These are phyloP conservation scores for Penicillium freii DNA, from an alignment of 2,329 filamentous ascomycete genomes.

Conservation along the genomic window DNA sequence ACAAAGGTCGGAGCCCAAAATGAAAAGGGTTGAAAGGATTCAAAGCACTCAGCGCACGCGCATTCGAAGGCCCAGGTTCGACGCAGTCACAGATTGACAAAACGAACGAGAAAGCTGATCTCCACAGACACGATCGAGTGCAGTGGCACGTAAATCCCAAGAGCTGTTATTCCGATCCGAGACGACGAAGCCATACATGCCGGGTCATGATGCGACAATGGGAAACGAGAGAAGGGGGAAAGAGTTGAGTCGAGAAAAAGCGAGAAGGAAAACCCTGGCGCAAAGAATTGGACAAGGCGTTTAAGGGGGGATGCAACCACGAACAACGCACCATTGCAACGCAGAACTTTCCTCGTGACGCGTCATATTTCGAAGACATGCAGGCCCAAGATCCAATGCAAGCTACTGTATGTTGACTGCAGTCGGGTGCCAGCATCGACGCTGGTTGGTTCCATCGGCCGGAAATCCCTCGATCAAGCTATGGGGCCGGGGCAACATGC, in stretches of 20 bases:
- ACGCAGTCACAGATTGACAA: background rate
- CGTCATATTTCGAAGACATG: slow-evolving; percentile 13
- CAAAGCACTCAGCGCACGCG: too few species aligned
- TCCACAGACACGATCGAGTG: background rate
- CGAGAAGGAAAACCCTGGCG: background rate
- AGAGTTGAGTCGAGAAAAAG: background rate
- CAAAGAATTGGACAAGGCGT: background rate
- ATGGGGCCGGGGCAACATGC: slow-evolving; percentile 8
- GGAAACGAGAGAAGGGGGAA: background rate
- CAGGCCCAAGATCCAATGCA: slow-evolving; percentile 7
- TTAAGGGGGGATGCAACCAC: slow-evolving; percentile 2
- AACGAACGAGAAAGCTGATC: background rate
- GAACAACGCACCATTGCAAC: slow-evolving; percentile 7
- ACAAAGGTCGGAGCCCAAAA: background rate
- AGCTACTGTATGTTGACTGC: slow-evolving; percentile 9
- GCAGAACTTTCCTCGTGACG: background rate
- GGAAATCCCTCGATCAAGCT: background rate
- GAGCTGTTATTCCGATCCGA: slow-evolving; percentile 6
- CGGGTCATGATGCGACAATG: slow-evolving; percentile 15
- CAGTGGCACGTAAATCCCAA: slow-evolving; percentile 1
- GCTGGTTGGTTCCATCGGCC: slow-evolving; percentile 3
- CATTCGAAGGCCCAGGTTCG: background rate
- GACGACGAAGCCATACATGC: slow-evolving; percentile 6
- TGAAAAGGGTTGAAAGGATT: background rate
- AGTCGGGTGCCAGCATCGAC: background rate